phyloP scores from a whole-genome alignment of 1,139 yeast species.

The Suhomyces guaymorum region DNA sequence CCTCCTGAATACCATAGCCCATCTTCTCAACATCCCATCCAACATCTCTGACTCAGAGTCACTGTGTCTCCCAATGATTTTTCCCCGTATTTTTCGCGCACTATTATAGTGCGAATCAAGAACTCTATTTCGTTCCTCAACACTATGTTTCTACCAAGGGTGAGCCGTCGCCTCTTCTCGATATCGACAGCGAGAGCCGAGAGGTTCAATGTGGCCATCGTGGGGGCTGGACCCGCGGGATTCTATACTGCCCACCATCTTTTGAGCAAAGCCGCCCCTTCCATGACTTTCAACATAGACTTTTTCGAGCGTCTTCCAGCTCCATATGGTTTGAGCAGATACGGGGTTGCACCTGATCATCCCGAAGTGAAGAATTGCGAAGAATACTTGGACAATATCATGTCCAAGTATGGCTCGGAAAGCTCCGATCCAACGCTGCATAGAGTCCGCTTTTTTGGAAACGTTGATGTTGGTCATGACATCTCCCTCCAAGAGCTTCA shows the following conservation, averaged over 20 bases:
- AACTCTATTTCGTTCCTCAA: neutral
- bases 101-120: too few relatives aligned
- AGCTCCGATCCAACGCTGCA: too few relatives aligned
- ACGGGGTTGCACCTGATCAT: slow-evolving; percentile 99
- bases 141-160: slow-evolving; percentile 1
- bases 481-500: slow-evolving; percentile 51
- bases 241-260: slow-evolving; percentile 85
- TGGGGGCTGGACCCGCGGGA: slow-evolving; percentile 97
- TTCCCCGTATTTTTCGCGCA: neutral
- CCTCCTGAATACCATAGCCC: too few relatives aligned
- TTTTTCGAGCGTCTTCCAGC: slow-evolving; percentile 82
- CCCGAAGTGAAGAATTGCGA: slow-evolving; percentile 93
- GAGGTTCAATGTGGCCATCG: slow-evolving; percentile 53
- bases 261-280: slow-evolving; percentile 46
- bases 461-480: slow-evolving; percentile 63
- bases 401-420: slow-evolving; percentile 26
- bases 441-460: slow-evolving; percentile 67
- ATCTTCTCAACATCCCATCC: too few relatives aligned
- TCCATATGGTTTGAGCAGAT: slow-evolving; percentile 88
- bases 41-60: too few relatives aligned
- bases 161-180: slow-evolving; percentile 1
- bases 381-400: slow-evolving; percentile 71
- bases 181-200: neutral
- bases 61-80: too few relatives aligned
- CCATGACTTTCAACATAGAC: slow-evolving; percentile 47